These are phyloP conservation scores for Neolentinus lepideus DNA, from an alignment of 1,284 basidiomycete genomes.

Conservation along the genomic window DNA sequence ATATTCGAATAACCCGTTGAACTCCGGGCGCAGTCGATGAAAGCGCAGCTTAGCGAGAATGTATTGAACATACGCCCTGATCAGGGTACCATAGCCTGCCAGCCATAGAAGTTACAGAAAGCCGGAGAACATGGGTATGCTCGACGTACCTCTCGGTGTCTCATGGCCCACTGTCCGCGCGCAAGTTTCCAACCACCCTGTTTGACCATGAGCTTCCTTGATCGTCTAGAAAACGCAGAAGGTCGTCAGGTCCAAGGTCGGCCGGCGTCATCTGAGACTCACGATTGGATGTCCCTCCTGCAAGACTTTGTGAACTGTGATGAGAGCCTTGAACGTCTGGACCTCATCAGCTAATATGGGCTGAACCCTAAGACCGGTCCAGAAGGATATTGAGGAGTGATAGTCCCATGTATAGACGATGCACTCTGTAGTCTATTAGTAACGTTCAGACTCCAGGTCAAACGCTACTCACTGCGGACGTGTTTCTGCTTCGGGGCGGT, in stretches of 20 bases:
- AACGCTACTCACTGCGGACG: constrained; percentile 74
- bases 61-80: constrained; percentile 91
- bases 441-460: neutral
- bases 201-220: constrained; percentile 94
- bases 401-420: constrained; percentile 99
- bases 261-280: constrained; percentile 23
- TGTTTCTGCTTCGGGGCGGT: constrained; percentile 95
- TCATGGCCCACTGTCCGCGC: constrained; percentile 82
- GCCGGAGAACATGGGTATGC: constrained; percentile 4
- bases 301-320: constrained; percentile 91
- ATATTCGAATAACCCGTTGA: constrained; percentile 95
- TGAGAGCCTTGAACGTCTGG: constrained; percentile 94
- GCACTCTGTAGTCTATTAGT: constrained; percentile 58
- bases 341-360: constrained; percentile 93
- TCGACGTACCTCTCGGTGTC: constrained; percentile 59
- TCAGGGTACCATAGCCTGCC: constrained; percentile 84
- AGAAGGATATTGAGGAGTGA: constrained; percentile 93
- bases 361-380: constrained; percentile 91
- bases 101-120: constrained; percentile 1
- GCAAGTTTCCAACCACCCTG: constrained; percentile 94
- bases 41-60: constrained; percentile 93
- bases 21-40: constrained; percentile 89
- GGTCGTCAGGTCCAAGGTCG: neutral
- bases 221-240: constrained; percentile 54
- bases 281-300: constrained; percentile 94